Evolutionary conservation across 2,329 filamentous ascomycete genomes (phyloP), one percentile per base, ranked within the genome.

Genomic region (Dichotomopilus funicola): DNA sequence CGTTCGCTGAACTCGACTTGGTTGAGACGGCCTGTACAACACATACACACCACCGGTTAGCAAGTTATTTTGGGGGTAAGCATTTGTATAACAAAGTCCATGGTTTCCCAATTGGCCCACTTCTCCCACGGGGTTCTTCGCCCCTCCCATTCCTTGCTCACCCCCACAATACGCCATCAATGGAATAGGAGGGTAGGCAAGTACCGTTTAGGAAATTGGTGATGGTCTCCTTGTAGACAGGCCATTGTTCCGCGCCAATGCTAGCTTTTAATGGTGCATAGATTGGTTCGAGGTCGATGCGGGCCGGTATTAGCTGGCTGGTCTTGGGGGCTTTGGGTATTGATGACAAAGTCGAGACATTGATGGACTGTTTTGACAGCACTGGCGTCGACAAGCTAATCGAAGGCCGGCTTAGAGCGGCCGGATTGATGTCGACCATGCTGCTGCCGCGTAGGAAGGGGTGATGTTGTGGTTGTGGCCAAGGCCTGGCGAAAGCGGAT

Each of bases 381-480:
- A 82, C 74, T 57, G 83, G 81, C 5, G 82, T 85, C 46, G 80
- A 75, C 54, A 83, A 75, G 69, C 72, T 78, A 68, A 78, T 69
- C 48, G 81, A 72, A 59, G 81, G 79, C 66, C 82, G 81, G 75
- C 82, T 85, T 65, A 87, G 71, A 61, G 83, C 82, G 74, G 83
- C 82, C 66, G 83, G 83, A 75, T 86, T 83, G 73, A 87, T 86
- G 73, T 86, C 83, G 65, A 83, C 82, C 83, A 86, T 86, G 62
- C 61, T 67, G 65, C 11, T 12, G 40, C 11, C 37, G 37, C n/a
- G 42, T 34, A 37, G 60, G 49, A 65, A 27, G 19, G 19, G 19
- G 19, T 27, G 19, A 27, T 27, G 19, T 27, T 27, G 19, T 27
- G 19, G 19, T 27, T 27, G 19, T 27, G 19, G 19, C 19, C 19